These are phyloP conservation scores for Phoenix dactylifera DNA, from an alignment of 176 grass and related monocot genomes.

Conservation along the genomic window DNA sequence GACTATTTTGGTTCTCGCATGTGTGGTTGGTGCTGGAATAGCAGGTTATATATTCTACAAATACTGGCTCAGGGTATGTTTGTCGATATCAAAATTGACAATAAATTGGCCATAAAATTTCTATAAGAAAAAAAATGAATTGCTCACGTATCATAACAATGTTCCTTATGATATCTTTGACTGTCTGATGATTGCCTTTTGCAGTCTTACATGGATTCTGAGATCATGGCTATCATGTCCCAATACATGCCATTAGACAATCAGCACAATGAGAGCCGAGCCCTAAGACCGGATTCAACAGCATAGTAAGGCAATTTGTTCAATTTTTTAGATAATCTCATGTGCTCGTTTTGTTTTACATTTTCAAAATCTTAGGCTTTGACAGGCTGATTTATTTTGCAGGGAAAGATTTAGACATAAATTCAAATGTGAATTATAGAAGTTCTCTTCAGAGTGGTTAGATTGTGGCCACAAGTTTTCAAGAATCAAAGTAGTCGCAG, in stretches of 20 bases:
- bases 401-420: not conserved
- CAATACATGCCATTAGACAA: slow-evolving; percentile 86
- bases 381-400: slow-evolving; percentile 5
- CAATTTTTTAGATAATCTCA: too few species aligned
- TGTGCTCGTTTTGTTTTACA: not conserved
- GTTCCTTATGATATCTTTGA: too few species aligned
- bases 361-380: not conserved
- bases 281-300: slow-evolving; percentile 45
- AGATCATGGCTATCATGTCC: slow-evolving; percentile 81
- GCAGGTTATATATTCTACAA: slow-evolving; percentile 87
- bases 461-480: not conserved
- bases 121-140: too few species aligned
- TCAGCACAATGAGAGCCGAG: slow-evolving; percentile 39
- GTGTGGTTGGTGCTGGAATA: slow-evolving; percentile 34
- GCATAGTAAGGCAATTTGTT: not conserved
- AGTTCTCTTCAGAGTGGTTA: slow-evolving; percentile 5
- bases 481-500: not conserved
- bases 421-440: not conserved
- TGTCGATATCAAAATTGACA: not conserved
- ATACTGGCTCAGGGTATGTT: slow-evolving; percentile 73
- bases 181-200: not conserved
- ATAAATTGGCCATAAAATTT: not conserved
- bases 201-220: slow-evolving; percentile 84
- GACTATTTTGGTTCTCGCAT: slow-evolving; percentile 44
- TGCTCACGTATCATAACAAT: too few species aligned